Evolutionary conservation across 2,329 filamentous ascomycete genomes (phyloP).

Genomic region (Pezicula carpinea): DNA sequence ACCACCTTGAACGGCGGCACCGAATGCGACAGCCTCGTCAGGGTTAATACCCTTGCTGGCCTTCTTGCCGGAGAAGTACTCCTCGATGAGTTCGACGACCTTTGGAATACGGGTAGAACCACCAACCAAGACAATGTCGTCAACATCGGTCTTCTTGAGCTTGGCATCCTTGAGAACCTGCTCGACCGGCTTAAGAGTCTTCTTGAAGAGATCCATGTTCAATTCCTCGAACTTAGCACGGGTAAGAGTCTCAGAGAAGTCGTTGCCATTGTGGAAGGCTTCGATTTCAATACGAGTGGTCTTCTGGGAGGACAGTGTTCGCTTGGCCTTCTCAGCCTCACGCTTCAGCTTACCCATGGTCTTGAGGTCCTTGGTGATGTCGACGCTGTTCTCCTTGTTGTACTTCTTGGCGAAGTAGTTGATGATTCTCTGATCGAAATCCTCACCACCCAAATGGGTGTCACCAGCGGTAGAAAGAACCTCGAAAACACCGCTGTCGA

Average conservation of each 20-base stretch:
- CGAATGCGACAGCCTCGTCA: slow-evolving; percentile 97
- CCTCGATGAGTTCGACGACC: slow-evolving; percentile 90
- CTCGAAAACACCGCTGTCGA: slow-evolving; percentile 90
- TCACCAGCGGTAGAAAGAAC: slow-evolving; percentile 94
- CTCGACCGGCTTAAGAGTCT: slow-evolving; percentile 97
- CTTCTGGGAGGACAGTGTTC: slow-evolving; percentile 91
- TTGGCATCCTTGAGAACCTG: slow-evolving; percentile 98
- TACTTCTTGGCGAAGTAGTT: slow-evolving; percentile 94
- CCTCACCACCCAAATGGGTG: slow-evolving; percentile 95
- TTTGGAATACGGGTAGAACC: slow-evolving; percentile 99
- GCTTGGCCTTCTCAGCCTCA: slow-evolving; percentile 99
- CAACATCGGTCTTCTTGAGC: slow-evolving; percentile 89
- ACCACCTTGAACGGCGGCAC: slow-evolving; percentile 95
- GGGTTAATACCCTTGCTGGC: slow-evolving; percentile 99
- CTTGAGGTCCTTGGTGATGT: slow-evolving; percentile 92
- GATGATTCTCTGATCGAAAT: slow-evolving; percentile 98
- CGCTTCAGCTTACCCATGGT: slow-evolving; percentile 99
- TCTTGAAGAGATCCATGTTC: slow-evolving; percentile 99
- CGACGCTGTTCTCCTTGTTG: slow-evolving; percentile 96
- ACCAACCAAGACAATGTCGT: slow-evolving; percentile 97
- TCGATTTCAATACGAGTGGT: slow-evolving; percentile 94
- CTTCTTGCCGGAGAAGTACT: slow-evolving; percentile 94
- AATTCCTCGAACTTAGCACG: slow-evolving; percentile 99
- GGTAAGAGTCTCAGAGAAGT: slow-evolving; percentile 97
- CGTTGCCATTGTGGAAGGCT: slow-evolving; percentile 91